Percentiles rank a stretch among this genome's conserved stretches.
phyloP scores from a whole-genome alignment of 1,284 basidiomycete species.

The Trichosporon faecale region DNA sequence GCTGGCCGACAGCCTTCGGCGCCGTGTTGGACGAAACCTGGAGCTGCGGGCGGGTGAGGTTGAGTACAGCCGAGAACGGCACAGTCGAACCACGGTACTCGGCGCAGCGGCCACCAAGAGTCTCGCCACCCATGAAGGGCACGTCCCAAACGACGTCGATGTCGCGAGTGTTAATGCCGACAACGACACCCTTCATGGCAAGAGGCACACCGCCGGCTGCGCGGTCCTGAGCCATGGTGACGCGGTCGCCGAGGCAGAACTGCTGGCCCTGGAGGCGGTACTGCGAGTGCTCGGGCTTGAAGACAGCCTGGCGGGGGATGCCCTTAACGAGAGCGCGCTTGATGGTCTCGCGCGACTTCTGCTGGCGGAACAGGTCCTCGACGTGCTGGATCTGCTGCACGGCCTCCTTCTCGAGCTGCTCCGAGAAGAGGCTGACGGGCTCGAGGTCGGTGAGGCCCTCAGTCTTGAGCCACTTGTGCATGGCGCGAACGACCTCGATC shows the following conservation, averaged over 20 bases:
- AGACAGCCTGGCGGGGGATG: constrained; percentile 88
- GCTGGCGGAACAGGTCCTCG: constrained; percentile 64
- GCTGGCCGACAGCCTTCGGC: constrained; percentile 42
- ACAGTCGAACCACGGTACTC: constrained; percentile 83
- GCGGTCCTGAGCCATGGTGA: constrained; percentile 91
- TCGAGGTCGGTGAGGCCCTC: constrained; percentile 88
- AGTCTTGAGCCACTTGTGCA: constrained; percentile 79
- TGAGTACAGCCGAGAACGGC: constrained; percentile 77
- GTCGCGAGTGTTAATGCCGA: constrained; percentile 77
- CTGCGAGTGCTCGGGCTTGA: constrained; percentile 87
- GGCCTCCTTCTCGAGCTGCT: constrained; percentile 79
- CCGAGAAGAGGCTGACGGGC: constrained; percentile 85
- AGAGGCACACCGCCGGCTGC: constrained; percentile 80
- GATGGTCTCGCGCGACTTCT: constrained; percentile 62
- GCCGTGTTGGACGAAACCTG: constrained; percentile 59
- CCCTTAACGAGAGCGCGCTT: constrained; percentile 87
- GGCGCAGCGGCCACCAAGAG: constrained; percentile 84
- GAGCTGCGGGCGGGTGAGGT: constrained; percentile 77
- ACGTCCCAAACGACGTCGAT: constrained; percentile 98
- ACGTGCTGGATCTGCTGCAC: constrained; percentile 43
- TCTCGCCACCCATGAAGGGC: constrained; percentile 88
- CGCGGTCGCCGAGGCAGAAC: constrained; percentile 92
- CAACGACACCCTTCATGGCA: constrained; percentile 86
- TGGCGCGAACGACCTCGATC: constrained; percentile 69
- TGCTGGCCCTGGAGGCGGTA: constrained; percentile 85